A percentile compares a stretch with the other conserved stretches of the same genome.
These are phyloP conservation scores for Sesbania bispinosa DNA, from an alignment of 306 rosid species.

Conservation along the genomic window DNA sequence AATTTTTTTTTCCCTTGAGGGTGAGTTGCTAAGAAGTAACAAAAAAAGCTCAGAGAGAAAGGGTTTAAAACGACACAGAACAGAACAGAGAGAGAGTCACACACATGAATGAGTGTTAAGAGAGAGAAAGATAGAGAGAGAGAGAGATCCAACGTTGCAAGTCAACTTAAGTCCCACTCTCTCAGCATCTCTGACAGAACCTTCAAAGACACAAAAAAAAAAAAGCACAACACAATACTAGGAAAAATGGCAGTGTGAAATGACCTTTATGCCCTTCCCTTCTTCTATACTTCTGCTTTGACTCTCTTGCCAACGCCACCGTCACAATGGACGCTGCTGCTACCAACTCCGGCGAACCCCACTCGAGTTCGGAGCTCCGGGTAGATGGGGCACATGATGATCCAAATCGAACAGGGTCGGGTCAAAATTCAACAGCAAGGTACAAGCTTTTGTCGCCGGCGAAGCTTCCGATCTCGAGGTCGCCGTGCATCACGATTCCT, in stretches of 20 bases:
- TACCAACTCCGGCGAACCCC: conserved; percentile 15
- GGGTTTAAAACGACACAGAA: conserved; percentile 40
- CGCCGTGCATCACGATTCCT: conserved; percentile 74
- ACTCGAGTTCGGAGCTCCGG: conserved; percentile 23
- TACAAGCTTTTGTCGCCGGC: conserved; percentile 92
- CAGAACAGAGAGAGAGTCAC: background rate
- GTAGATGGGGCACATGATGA: conserved; percentile 19
- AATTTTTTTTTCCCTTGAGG: background rate
- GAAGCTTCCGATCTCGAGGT: conserved; percentile 97
- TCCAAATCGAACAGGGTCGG: conserved; percentile 34
- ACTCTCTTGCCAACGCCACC: background rate
- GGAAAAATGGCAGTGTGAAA: background rate
- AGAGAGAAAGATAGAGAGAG: background rate
- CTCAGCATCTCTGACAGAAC: conserved; percentile 34
- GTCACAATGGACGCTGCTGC: conserved; percentile 44
- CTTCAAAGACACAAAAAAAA: background rate
- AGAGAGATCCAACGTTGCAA: conserved; percentile 37
- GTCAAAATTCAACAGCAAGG: conserved; percentile 43
- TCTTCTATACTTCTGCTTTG: conserved; percentile 4
- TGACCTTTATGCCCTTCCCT: conserved; percentile 52
- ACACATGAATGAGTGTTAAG: background rate
- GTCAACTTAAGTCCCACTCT: conserved; percentile 48
- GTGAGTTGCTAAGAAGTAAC: conserved; percentile 11
- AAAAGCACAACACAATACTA: background rate
- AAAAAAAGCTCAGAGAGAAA: background rate